Evolutionary conservation across 2,329 filamentous ascomycete species (phyloP), one percentile per base, ranked within the genome.

Genomic region (Sclerotinia trifoliorum): DNA sequence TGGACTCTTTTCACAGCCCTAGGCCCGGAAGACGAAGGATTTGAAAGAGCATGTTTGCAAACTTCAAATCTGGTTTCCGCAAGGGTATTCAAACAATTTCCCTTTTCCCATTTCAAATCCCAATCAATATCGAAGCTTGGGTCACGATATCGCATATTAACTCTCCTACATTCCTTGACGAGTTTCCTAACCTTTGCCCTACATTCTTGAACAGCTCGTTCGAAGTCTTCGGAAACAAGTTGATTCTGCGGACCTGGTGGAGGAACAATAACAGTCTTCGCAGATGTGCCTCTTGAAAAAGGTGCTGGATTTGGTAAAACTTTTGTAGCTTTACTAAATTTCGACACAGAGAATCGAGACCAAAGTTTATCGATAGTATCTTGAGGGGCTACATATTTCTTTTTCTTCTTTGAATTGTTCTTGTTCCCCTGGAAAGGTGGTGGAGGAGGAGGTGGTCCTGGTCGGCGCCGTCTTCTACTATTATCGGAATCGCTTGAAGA

Each of bases 111-210:
- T 64, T 77, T 75, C 39, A 92, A 84, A 73, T 91, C 86, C 85
- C 85, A 88, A 57, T 74, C 73, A 35, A 74, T 73, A 77, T 96
- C 91, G 76, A 96, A 96, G 77, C 94, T 88, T 35, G 89, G 86
- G 75, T 95, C 92, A 21, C 90, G 86, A 77, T 95, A 96, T 77
- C 92, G 93, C 76, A 93, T 90, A 79, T 96, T 96, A 60, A 93
- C 83, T 11, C 91, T 85, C 42, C 86, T 83, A 77, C 92, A 96
- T 74, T 88, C 85, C 66, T 81, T 81, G 67, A 86, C 81, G 68
- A 88, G 88, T 77, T 87, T 86, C 61, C 81, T 82, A 0, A 84
- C 90, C 79, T 83, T 90, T 68, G 84, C 85, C 62, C 82, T 82
- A 78, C 92, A 96, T 72, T 90, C 85, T 48, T 84, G 84, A 2